Conservation (phyloP, 768 basidiomycete genomes). For the Boletus huronensis region DNA sequence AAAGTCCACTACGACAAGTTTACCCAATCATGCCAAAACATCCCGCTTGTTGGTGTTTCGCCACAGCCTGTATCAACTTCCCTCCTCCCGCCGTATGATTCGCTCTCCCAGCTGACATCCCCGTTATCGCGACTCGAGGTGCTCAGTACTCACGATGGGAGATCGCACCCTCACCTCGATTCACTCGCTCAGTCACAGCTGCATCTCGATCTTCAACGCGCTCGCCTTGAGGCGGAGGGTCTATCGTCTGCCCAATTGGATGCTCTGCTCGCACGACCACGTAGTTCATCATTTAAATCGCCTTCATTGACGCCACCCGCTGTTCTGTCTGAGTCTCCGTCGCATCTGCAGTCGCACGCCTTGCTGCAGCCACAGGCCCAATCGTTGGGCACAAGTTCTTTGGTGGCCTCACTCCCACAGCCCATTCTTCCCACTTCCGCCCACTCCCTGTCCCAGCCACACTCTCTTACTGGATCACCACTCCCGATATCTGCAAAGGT, state of each 20-base stretch:
- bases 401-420: constrained; percentile 18
- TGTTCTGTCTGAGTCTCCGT: constrained; percentile 20
- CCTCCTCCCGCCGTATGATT: constrained; percentile 20
- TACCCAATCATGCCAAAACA: constrained; percentile 37
- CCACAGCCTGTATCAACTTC: constrained; percentile 15
- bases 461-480: constrained; percentile 30
- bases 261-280: constrained; percentile 23
- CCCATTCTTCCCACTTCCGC: constrained; percentile 21
- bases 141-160: constrained; percentile 23
- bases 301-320: constrained; percentile 18
- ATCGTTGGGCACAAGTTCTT: constrained; percentile 10
- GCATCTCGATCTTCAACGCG: constrained; percentile 24
- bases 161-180: constrained; percentile 23
- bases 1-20: constrained; percentile 94
- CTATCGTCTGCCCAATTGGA: constrained; percentile 28
- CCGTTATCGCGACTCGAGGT: constrained; percentile 24
- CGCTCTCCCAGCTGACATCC: constrained; percentile 19
- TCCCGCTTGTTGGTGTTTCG: constrained; percentile 23
- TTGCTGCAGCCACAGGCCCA: constrained; percentile 21
- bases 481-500: constrained; percentile 21
- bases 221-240: constrained; percentile 27
- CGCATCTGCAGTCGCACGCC: constrained; percentile 13
- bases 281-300: constrained; percentile 25
- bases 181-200: constrained; percentile 22
- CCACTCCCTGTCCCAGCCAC: constrained; percentile 25